Evolutionary conservation across 2,329 filamentous ascomycete genomes (phyloP), one percentile per base, ranked within the genome.

Genomic region (Paradendryphiella salina): DNA sequence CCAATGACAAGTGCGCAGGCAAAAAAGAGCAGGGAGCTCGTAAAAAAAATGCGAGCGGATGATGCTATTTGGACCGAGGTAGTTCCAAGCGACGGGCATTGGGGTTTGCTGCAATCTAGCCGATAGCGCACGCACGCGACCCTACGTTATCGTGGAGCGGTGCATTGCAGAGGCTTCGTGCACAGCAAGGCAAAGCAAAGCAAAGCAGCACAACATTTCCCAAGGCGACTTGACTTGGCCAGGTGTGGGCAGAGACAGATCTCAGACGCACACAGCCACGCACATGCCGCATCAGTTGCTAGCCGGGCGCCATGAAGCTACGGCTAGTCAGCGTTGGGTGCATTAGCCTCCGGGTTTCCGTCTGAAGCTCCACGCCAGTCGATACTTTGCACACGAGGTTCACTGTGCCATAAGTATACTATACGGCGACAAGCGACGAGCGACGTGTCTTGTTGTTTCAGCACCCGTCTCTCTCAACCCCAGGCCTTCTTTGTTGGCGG

Each of bases 1-100:
- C 54, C 58, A 61, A 65, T 63, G 52, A 56, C 38, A 38, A n/a
- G 51, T 33, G 56, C 50, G 47, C 56, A 49, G 50, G 36, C 54
- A 35, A 18, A 28, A 36, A 44, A 42, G 35, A 54, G 43, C 20
- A 51, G 46, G 49, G 33, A 52, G 49, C 48, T 51, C 23, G 50
- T 39, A 41, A 46, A 44, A 33, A 40, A 38, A 32, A 31, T 14
- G 39, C 42, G 34, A 51, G 29, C 29, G 31, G 28, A 49, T 54
- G 54, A 54, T 59, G 50, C 23, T 46, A 50, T 50, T 53, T 45
- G 50, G 47, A 52, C 52, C 40, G 31, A 52, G 54, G 29, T 41
- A 18, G 13, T 15, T 28, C 39, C 39, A 41, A 23, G 39, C 11
- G 28, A n/a, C 28, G 17, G 15, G 17, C 39, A 18, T n/a, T n/a